Base-by-base conservation (phyloP, 257 asterid genomes). In the Eustoma russellianum region DNA sequence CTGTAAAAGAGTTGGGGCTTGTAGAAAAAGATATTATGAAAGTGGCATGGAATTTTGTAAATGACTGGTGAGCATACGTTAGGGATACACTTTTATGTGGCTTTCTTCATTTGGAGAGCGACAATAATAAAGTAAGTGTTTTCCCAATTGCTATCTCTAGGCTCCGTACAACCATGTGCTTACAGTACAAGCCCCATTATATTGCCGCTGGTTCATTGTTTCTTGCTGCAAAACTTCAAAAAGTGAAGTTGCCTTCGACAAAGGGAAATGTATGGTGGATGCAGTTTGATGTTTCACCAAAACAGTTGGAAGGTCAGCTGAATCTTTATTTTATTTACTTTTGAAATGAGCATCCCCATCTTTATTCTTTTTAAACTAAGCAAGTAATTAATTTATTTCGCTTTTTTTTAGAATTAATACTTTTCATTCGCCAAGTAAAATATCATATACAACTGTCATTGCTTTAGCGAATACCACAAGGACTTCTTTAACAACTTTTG, bases 11-110 rank as follows among this genome's bases (percentile, higher is more conserved):
- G 63, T 54, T 78, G 66, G 72, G 63, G 60, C 69, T 71, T 63
- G 56, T 78, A 33, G 70, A 69, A 30, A 68, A 75, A 66, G 78
- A 81, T 61, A 34, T 78, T 34, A 64, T 63, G 28, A 79, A 71
- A 75, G 78, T 76, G 50, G 86, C 86, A 6, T 81, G 85, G 86
- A 81, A 81, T 67, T 75, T 73, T 60, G 86, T 81, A 64, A 78
- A 81, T 60, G 90, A 78, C 70, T 78, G 81, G 90, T 82, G 54
- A n/a, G 55, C 58, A 15, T 41, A 45, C 9, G 52, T 60, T 60
- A 47, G 53, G 15, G 47, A 44, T 34, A 48, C 35, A 11, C 17
- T 8, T 8, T 11, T 17, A 18, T 40, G n/a, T 19, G 41, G 34
- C 16, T 9, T 14, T 24, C 50, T 49, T 2, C 45, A 41, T 16